phyloP scores from a whole-genome alignment of 768 basidiomycete genomes.

The Trametes cingulata region DNA sequence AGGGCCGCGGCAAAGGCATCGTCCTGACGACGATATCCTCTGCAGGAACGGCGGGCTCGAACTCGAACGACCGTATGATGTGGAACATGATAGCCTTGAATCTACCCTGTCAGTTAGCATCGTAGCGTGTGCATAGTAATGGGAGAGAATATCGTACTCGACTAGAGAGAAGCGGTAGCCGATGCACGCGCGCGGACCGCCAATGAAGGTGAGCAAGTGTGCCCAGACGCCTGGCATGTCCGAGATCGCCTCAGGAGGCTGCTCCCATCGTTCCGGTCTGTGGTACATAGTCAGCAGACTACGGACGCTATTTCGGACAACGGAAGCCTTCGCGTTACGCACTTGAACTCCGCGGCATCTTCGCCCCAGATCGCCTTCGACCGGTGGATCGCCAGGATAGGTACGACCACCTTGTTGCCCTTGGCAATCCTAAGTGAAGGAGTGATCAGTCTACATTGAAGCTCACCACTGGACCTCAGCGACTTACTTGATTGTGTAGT shows the following conservation, averaged over 20 bases:
- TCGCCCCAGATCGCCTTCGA: constrained; percentile 59
- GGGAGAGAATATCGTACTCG: constrained; percentile 38
- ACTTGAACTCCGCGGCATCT: constrained; percentile 66
- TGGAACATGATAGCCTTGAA: constrained; percentile 36
- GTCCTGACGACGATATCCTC: constrained; percentile 24
- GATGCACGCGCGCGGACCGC: constrained; percentile 66
- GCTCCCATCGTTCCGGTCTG: constrained; percentile 67
- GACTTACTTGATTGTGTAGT: constrained; percentile 20
- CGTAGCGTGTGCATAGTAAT: background rate
- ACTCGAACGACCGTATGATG: constrained; percentile 33
- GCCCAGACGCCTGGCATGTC: constrained; percentile 62
- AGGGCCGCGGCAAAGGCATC: constrained; percentile 24
- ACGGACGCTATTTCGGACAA: background rate
- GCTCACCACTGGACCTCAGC: no score
- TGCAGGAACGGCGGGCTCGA: constrained; percentile 31
- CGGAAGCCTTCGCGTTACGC: constrained; percentile 20
- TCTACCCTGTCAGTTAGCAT: constrained; percentile 5
- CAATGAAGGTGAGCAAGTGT: constrained; percentile 61
- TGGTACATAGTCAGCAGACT: background rate
- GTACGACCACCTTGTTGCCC: constrained; percentile 42
- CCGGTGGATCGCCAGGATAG: constrained; percentile 54
- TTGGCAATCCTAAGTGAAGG: constrained; percentile 26
- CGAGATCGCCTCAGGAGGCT: constrained; percentile 43
- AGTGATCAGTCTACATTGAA: no score
- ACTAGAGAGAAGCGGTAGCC: constrained; percentile 65